Base-by-base conservation (phyloP, 257 asterid genomes). In the Solanum dulcamara region DNA sequence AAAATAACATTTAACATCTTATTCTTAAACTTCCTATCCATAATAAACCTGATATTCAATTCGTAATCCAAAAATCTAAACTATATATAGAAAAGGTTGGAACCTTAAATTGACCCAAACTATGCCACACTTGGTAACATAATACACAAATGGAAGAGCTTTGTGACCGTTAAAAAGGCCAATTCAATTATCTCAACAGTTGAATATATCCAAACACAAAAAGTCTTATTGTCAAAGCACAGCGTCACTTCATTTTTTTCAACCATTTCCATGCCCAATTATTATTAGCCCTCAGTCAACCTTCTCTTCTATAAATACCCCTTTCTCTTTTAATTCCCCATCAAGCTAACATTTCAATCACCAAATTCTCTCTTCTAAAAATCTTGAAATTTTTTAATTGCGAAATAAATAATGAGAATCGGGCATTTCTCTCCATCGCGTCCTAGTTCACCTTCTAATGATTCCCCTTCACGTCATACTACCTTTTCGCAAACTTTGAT, bases 401-500 rank as follows among this genome's bases (percentile, higher is more conserved):
- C 38, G 4, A 51, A 80, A 15, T 13, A 28, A 51, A 11, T 81
- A 81, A 72, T 86, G 89, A 86, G 67, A n/a, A 42, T 12, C 0
- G 46, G 81, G 20, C 38, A 72, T 28, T 57, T 71, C 20, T 86
- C 85, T 11, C 26, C 83, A 6, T 91, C 93, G 18, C 88, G 85
- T 24, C 48, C 84, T 53, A 79, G 92, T 22, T 88, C 96, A 30
- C 93, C 96, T 13, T 85, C 91, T 1, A 59, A 87, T 1, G 55
- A 89, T 2, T 53, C 92, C n/a, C 81, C 92, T 32, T 86, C 93
- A 53, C 66, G 37, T 2, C 89, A 83, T 81, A 68, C 62, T 84
- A 87, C 91, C 6, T 92, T 93, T 86, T 91, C 94, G 2, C 91
- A 92, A 8, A 59, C 93, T 3, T 71, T 92, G 24, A 91, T 92